A percentile compares a stretch with the other conserved stretches of the same genome.
phyloP scores from a whole-genome alignment of 306 rosid genomes.

The Castanea sativa region DNA sequence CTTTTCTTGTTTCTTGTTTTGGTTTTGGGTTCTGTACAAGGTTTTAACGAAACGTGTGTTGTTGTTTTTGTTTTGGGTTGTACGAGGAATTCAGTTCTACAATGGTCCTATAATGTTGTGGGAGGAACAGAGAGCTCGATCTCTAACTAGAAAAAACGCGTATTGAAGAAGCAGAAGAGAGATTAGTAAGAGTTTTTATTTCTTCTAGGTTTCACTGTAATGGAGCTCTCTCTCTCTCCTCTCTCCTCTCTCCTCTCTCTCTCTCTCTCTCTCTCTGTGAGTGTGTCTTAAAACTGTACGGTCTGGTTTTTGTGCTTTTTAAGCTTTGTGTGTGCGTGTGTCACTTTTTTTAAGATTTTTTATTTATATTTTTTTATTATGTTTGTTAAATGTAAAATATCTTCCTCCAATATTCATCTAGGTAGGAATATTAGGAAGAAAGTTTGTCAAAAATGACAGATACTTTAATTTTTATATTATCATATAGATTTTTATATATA shows the following conservation, averaged over 20 bases:
- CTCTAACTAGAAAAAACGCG: background rate
- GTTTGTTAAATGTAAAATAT: too few species aligned
- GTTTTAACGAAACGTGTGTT: background rate
- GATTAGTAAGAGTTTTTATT: background rate
- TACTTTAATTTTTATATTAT: too few species aligned
- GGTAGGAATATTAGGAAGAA: too few species aligned
- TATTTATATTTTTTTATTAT: too few species aligned
- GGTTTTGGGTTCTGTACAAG: conserved; percentile 5
- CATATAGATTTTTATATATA: too few species aligned
- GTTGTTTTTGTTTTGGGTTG: background rate
- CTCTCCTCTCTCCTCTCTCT: conserved; percentile 13
- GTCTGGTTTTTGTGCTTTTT: conserved; percentile 29
- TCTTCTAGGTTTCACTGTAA: conserved; percentile 28
- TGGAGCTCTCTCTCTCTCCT: conserved; percentile 14
- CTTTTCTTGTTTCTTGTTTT: conserved; percentile 18
- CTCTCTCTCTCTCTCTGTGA: background rate
- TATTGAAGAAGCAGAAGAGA: conserved; percentile 14
- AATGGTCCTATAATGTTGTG: conserved; percentile 32
- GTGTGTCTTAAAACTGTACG: conserved; percentile 30
- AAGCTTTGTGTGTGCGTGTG: background rate
- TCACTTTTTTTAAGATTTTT: background rate
- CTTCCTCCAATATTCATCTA: too few species aligned
- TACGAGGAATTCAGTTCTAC: conserved; percentile 12
- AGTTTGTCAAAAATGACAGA: too few species aligned
- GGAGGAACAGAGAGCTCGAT: conserved; percentile 39